Evolutionary conservation across 441 rosid species (phyloP).

Genomic region (Erodium moschatum): DNA sequence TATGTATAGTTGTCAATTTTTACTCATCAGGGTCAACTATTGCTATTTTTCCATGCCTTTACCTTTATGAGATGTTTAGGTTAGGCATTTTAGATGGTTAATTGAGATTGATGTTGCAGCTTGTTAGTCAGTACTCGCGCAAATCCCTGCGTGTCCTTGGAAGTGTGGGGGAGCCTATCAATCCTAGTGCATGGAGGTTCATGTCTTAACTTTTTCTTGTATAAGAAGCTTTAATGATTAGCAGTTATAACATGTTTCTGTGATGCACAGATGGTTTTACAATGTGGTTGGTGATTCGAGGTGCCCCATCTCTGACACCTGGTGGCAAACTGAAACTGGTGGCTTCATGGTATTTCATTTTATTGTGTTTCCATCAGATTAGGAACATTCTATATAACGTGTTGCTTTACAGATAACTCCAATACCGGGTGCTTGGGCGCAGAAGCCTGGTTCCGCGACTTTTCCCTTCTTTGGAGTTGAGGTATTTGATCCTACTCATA

Average conservation of each 20-base stretch:
- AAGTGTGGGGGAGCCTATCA: slow-evolving; percentile 97
- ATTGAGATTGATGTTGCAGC: slow-evolving; percentile 38
- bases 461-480: slow-evolving; percentile 99
- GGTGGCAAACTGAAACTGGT: slow-evolving; percentile 99
- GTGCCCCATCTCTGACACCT: slow-evolving; percentile 96
- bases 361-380: neutral
- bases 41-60: neutral
- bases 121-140: slow-evolving; percentile 69
- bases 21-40: neutral
- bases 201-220: slow-evolving; percentile 19
- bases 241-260: slow-evolving; percentile 14
- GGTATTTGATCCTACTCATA: slow-evolving; percentile 36
- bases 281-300: slow-evolving; percentile 81
- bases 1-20: neutral
- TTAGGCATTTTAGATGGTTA: neutral
- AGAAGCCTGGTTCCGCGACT: slow-evolving; percentile 99
- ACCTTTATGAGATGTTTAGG: neutral
- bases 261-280: slow-evolving; percentile 69
- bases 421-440: slow-evolving; percentile 97
- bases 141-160: slow-evolving; percentile 88
- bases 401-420: slow-evolving; percentile 67
- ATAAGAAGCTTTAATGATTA: slow-evolving; percentile 5
- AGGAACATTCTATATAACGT: neutral
- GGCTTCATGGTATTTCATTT: slow-evolving; percentile 67
- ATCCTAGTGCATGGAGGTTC: slow-evolving; percentile 99